Percentiles rank a stretch among this genome's conserved stretches.
Conservation (phyloP, 495 filamentous ascomycete species). For the Penicillium dipodomyicola region DNA sequence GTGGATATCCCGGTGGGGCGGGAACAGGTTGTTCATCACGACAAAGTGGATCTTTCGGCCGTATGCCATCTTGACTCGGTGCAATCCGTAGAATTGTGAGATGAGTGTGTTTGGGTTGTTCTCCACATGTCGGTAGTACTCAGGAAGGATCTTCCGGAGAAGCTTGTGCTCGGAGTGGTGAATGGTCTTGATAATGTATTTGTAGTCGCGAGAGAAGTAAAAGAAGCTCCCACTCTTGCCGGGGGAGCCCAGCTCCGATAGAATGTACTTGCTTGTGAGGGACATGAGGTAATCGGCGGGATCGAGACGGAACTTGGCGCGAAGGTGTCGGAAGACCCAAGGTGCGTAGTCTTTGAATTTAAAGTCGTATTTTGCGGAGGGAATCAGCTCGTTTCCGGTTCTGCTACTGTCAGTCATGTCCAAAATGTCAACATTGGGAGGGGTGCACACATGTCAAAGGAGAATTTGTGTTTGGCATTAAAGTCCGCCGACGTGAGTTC, state of each 20-base stretch:
- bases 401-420: constrained; percentile 40
- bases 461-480: constrained; percentile 89
- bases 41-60: constrained; percentile 99
- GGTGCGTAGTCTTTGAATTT: constrained; percentile 99
- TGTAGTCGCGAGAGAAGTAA: constrained; percentile 99
- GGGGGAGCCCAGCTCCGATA: constrained; percentile 94
- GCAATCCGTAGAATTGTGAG: constrained; percentile 96
- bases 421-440: constrained; percentile 8
- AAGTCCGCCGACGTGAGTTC: constrained; percentile 88
- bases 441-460: constrained; percentile 82
- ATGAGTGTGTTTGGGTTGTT: constrained; percentile 94
- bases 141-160: constrained; percentile 82
- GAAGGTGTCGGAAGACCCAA: constrained; percentile 95
- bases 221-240: constrained; percentile 99
- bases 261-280: constrained; percentile 96
- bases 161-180: constrained; percentile 96
- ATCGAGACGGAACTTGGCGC: constrained; percentile 84
- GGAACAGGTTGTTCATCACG: constrained; percentile 99
- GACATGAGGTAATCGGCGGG: constrained; percentile 98
- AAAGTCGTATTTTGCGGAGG: constrained; percentile 99
- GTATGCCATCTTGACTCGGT: constrained; percentile 97
- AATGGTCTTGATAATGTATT: constrained; percentile 99
- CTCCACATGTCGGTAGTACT: constrained; percentile 92
- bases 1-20: constrained; percentile 96
- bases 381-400: constrained; percentile 94